phyloP scores from a whole-genome alignment of 192 early-diverging fungal species.

The Phycomyces nitens region DNA sequence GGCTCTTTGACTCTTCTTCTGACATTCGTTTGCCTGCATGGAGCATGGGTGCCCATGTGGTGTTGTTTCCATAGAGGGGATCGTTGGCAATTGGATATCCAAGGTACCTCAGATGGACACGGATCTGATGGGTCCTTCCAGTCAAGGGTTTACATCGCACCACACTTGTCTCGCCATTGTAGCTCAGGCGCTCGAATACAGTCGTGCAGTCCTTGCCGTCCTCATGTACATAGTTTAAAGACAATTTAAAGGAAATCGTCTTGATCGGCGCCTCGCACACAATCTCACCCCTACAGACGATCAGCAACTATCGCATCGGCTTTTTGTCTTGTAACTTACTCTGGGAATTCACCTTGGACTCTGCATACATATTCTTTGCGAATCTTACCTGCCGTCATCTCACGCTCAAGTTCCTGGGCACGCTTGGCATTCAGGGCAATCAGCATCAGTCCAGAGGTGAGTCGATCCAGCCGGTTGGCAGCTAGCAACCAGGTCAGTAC shows the following conservation, averaged over 20 bases:
- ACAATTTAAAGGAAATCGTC: conserved; percentile 81
- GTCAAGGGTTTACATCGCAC: conserved; percentile 82
- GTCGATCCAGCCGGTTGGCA: conserved; percentile 86
- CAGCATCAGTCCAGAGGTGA: conserved; percentile 91
- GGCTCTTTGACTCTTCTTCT: conserved; percentile 13
- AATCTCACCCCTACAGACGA: conserved; percentile 44
- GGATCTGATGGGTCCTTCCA: conserved; percentile 95
- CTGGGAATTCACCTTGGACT: conserved; percentile 86
- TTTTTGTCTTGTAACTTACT: conserved; percentile 38
- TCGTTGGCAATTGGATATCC: conserved; percentile 95
- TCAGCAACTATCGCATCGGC: conserved; percentile 2
- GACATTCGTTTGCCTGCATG: conserved; percentile 16
- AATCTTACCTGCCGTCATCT: conserved; percentile 66
- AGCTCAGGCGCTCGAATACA: conserved; percentile 62
- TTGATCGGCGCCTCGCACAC: conserved; percentile 79
- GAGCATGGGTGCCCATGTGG: conserved; percentile 18
- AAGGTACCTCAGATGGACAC: conserved; percentile 91
- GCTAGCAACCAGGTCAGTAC: conserved; percentile 55
- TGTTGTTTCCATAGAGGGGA: conserved; percentile 76
- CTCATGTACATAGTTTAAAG: conserved; percentile 80
- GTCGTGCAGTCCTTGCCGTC: conserved; percentile 84
- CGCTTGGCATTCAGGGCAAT: conserved; percentile 58
- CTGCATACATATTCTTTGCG: conserved; percentile 87
- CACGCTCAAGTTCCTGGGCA: conserved; percentile 59
- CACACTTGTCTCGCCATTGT: conserved; percentile 68